Evolutionary conservation across 306 rosid species (phyloP).

Genomic region (Hippophae gyantsensis): DNA sequence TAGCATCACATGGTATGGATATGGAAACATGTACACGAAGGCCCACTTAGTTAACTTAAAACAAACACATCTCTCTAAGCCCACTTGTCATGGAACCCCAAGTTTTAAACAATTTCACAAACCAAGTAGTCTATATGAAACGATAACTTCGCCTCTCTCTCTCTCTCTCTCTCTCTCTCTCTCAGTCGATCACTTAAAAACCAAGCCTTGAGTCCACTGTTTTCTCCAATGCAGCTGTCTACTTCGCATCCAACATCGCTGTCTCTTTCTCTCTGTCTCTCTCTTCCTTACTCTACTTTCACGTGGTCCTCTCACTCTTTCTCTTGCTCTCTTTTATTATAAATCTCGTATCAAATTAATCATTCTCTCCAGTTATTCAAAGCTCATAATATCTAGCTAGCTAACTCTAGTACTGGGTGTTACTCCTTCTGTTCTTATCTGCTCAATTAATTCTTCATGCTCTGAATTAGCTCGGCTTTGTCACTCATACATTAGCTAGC

Average conservation of each 20-base stretch:
- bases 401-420: slow-evolving; percentile 9
- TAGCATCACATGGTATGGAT: slow-evolving; percentile 69
- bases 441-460: neutral
- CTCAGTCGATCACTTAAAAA: slow-evolving; percentile 14
- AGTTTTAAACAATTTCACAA: too few species aligned
- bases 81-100: too few species aligned
- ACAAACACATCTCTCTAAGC: slow-evolving; percentile 45
- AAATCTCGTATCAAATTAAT: slow-evolving; percentile 15
- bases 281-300: slow-evolving; percentile 14
- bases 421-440: neutral
- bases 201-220: slow-evolving; percentile 16
- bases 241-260: slow-evolving; percentile 65
- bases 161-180: neutral
- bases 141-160: too few species aligned
- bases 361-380: slow-evolving; percentile 43
- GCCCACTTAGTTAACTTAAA: slow-evolving; percentile 76
- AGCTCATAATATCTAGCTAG: slow-evolving; percentile 17
- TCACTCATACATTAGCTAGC: too few species aligned
- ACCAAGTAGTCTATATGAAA: too few species aligned
- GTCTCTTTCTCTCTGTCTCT: slow-evolving; percentile 29
- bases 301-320: slow-evolving; percentile 71
- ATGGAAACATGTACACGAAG: slow-evolving; percentile 60
- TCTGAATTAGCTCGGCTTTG: too few species aligned
- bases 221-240: slow-evolving; percentile 71
- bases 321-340: slow-evolving; percentile 19